phyloP scores from a whole-genome alignment of 768 basidiomycete species.

The Suillus decipiens region DNA sequence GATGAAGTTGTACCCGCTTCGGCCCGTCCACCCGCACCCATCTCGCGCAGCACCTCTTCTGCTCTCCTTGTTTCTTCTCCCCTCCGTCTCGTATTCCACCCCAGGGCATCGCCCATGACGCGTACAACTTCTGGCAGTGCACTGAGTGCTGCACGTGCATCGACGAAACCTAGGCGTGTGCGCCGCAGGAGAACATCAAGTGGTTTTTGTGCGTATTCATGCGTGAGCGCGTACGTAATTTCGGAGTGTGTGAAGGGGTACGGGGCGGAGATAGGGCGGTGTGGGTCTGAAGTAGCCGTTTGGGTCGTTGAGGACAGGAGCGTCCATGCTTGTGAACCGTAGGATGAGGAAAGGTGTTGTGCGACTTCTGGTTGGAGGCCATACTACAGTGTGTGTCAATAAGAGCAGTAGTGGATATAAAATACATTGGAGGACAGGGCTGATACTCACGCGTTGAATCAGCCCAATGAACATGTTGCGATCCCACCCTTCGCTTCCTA shows the following conservation, averaged over 20 bases:
- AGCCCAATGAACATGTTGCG: constrained; percentile 96
- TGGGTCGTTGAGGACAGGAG: constrained; percentile 78
- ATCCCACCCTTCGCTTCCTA: constrained; percentile 94
- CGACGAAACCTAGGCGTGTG: constrained; percentile 92
- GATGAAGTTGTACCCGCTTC: constrained; percentile 18
- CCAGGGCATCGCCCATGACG: constrained; percentile 85
- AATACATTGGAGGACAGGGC: not conserved
- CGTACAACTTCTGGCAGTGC: constrained; percentile 87
- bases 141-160: constrained; percentile 81
- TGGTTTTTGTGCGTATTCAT: constrained; percentile 94
- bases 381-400: constrained; percentile 49
- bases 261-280: constrained; percentile 67
- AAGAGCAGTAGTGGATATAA: not conserved
- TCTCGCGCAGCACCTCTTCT: constrained; percentile 71
- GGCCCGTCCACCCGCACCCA: constrained; percentile 53
- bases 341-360: constrained; percentile 88
- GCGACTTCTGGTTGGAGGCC: constrained; percentile 92
- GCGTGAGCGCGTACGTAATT: constrained; percentile 80
- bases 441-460: constrained; percentile 73
- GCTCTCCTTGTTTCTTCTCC: constrained; percentile 58
- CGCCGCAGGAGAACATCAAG: constrained; percentile 92
- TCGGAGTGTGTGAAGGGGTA: constrained; percentile 79
- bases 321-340: constrained; percentile 96
- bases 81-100: constrained; percentile 68
- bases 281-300: constrained; percentile 80